These are phyloP conservation scores for Suhomyces kilbournensis DNA, from an alignment of 805 yeast genomes.

Conservation along the genomic window DNA sequence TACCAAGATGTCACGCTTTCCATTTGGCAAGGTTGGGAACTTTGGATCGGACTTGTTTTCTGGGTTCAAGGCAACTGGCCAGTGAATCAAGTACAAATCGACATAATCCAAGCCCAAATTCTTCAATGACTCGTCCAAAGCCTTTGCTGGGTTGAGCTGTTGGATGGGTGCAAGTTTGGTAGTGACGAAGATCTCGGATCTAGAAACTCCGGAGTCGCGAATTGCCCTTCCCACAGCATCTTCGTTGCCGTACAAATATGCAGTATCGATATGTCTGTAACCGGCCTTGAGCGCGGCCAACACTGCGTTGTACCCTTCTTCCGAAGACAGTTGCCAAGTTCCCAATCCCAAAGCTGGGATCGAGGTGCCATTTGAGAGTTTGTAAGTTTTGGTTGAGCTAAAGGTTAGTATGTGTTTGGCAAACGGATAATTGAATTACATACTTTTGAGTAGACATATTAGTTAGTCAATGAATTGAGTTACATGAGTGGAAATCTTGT, in stretches of 20 bases:
- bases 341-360: conserved; percentile 20
- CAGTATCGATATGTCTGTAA: conserved; percentile 76
- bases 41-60: conserved; percentile 1
- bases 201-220: conserved; percentile 56
- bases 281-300: conserved; percentile 58
- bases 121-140: conserved; percentile 54
- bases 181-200: conserved; percentile 64
- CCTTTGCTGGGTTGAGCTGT: conserved; percentile 49
- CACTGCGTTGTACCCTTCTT: conserved; percentile 11
- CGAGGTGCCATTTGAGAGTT: conserved; percentile 7
- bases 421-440: not conserved
- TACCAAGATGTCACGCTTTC: conserved; percentile 14
- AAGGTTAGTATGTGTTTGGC: not conserved
- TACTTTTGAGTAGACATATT: not conserved
- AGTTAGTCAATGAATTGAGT: not conserved
- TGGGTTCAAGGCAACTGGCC: conserved; percentile 51
- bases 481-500: not conserved
- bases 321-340: conserved; percentile 15
- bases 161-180: conserved; percentile 63
- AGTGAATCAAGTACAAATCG: conserved; percentile 74
- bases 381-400: conserved; percentile 1
- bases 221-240: conserved; percentile 55
- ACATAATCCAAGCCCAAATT: conserved; percentile 70
- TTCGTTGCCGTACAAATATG: conserved; percentile 65
- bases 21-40: conserved; percentile 40